Conservation (phyloP, 164 flowering plant genomes). For the Macadamia integrifolia region DNA sequence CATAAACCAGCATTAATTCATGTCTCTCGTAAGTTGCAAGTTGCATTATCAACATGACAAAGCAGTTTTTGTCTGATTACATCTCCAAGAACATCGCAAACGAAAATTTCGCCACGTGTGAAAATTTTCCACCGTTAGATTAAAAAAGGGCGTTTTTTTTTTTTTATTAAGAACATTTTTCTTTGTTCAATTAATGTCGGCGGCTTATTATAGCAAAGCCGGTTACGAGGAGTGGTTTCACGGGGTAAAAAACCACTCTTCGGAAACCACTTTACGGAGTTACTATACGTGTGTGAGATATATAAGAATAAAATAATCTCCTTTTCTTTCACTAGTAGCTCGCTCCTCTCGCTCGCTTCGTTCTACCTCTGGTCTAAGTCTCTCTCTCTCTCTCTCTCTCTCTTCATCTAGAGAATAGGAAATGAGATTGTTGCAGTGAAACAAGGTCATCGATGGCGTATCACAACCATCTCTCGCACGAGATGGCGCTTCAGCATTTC, state of each 20-base stretch:
- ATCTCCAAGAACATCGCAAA: neutral
- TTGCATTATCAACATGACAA: too few species aligned
- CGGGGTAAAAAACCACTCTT: neutral
- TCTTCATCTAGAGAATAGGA: neutral
- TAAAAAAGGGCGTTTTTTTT: too few species aligned
- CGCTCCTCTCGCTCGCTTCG: neutral
- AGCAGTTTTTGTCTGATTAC: neutral
- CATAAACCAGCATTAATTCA: neutral
- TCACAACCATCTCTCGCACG: conserved; percentile 35
- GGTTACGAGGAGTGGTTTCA: conserved; percentile 10
- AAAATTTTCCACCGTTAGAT: neutral
- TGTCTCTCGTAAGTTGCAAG: conserved; percentile 7
- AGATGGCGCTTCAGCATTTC: conserved; percentile 41
- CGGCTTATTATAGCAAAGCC: conserved; percentile 10
- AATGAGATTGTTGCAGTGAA: conserved; percentile 5
- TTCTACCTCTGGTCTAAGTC: neutral
- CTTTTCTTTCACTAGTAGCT: neutral
- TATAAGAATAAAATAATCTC: neutral
- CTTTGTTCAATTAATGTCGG: conserved; percentile 11
- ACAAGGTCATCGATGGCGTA: conserved; percentile 25
- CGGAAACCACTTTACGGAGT: neutral
- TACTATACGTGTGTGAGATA: neutral
- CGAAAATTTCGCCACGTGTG: neutral
- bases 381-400: too few species aligned
- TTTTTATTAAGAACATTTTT: neutral